phyloP scores from a whole-genome alignment of 2,329 filamentous ascomycete genomes.

The Apiospora phragmitis region DNA sequence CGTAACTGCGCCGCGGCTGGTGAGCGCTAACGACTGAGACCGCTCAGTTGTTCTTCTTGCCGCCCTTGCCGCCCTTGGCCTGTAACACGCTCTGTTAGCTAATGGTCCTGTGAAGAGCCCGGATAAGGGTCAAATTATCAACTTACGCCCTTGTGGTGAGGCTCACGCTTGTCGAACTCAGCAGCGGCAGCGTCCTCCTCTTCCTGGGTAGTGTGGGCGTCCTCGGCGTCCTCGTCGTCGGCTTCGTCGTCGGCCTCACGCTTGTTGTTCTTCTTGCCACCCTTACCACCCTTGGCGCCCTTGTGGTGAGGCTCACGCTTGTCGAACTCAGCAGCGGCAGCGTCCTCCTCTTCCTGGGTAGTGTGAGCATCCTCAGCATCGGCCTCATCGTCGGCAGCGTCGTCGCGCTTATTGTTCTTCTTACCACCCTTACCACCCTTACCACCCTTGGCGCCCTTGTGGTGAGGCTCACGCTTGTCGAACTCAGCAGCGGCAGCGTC shows the following conservation, averaged over 20 bases:
- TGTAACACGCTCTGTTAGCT: background rate
- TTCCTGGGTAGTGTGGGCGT: background rate
- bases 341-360: conserved; percentile 13
- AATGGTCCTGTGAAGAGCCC: too few species aligned
- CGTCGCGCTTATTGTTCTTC: background rate
- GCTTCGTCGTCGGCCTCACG: conserved; percentile 7
- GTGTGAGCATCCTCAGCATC: background rate
- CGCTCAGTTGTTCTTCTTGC: conserved; percentile 9
- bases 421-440: background rate
- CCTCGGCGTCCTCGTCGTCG: background rate
- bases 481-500: conserved; percentile 14
- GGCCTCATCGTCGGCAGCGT: conserved; percentile 1
- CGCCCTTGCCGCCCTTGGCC: conserved; percentile 12
- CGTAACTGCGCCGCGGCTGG: background rate
- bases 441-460: background rate
- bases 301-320: conserved; percentile 11
- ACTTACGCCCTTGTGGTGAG: conserved; percentile 7
- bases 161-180: background rate
- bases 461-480: conserved; percentile 9
- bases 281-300: background rate
- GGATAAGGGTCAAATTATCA: background rate
- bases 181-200: conserved; percentile 13
- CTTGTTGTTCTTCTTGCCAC: conserved; percentile 2
- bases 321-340: background rate
- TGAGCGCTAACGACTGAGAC: background rate